Evolutionary conservation across 495 filamentous ascomycete genomes (phyloP), one percentile per base, ranked within the genome.

Genomic region (Xylaria acuta): DNA sequence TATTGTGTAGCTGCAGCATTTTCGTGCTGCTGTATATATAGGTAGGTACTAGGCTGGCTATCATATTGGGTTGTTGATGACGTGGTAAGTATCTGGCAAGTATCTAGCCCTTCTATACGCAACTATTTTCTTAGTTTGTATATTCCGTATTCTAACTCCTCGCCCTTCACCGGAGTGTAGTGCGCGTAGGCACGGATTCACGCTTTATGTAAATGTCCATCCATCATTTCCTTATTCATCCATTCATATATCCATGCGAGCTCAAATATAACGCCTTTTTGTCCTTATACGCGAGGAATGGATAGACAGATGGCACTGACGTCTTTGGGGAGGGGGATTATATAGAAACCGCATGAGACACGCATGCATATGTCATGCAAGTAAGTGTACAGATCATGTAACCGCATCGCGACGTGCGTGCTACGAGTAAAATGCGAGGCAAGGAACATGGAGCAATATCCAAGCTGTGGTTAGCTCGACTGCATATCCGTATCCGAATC

Each of bases 401-500:
- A 56, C 53, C 25, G 14, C 27, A 32, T 56, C 14, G 27, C 53
- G 27, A 32, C 53, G 53, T 32, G 53, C 53, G 27, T 56, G 27
- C 27, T 18, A 56, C 27, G 53, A 56, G 22, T 5, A 56, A 56
- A 27, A 32, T 7, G 25, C 51, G 12, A 56, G 18, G 32, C 58
- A 38, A 38, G 34, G 22, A 38, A 60, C 18, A 60, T 12, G 32
- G n/a, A 38, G 58, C 58, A 60, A 11, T n/a, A n/a, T 38, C 32
- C 20, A 22, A 38, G 58, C 34, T 11, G 22, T 32, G 27, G 20
- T 59, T 22, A 69, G 38, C 36, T 47, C 38, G 36, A 43, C 36
- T 69, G 47, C 32, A 58, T 59, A 45, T 69, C 66, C 2, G 38
- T 51, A 36, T 69, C 66, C 8, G 53, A 53, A 43, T 63, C 68